Percentiles rank a stretch among this genome's conserved stretches.
Evolutionary conservation across 164 flowering plant genomes (phyloP).

Genomic region (Aristolochia fimbriata): DNA sequence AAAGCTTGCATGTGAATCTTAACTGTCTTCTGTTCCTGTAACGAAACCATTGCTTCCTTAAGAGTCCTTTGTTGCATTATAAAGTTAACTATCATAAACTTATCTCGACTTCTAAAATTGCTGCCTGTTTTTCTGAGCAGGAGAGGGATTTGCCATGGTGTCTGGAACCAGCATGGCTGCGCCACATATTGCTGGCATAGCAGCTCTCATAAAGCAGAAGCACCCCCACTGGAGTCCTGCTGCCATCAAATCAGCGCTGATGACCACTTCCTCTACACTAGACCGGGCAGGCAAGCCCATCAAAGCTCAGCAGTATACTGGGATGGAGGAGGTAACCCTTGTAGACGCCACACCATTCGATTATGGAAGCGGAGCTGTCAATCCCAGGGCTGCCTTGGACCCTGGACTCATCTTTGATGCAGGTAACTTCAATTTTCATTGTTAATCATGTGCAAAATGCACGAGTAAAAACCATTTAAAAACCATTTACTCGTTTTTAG

Average conservation of each 20-base stretch:
- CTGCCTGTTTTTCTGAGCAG: slow-evolving; percentile 29
- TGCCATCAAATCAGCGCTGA: slow-evolving; percentile 89
- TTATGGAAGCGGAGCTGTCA: slow-evolving; percentile 92
- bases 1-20: no score
- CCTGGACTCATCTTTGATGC: slow-evolving; percentile 94
- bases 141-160: slow-evolving; percentile 89
- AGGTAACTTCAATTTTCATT: slow-evolving; percentile 32
- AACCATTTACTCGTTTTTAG: no score
- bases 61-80: no score
- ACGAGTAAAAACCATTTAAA: no score
- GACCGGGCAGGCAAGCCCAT: slow-evolving; percentile 78
- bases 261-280: slow-evolving; percentile 74
- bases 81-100: background rate
- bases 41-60: no score
- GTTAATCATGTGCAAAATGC: no score
- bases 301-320: slow-evolving; percentile 85
- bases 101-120: background rate
- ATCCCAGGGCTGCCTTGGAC: slow-evolving; percentile 85
- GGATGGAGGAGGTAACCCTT: slow-evolving; percentile 49
- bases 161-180: slow-evolving; percentile 99
- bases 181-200: slow-evolving; percentile 96
- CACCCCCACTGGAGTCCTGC: slow-evolving; percentile 94
- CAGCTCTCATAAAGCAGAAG: slow-evolving; percentile 91
- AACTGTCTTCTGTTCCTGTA: no score
- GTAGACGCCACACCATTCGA: slow-evolving; percentile 90